Evolutionary conservation across 2,329 filamentous ascomycete genomes (phyloP), one percentile per base, ranked within the genome.

Genomic region (Cordyceps cateniannulata): DNA sequence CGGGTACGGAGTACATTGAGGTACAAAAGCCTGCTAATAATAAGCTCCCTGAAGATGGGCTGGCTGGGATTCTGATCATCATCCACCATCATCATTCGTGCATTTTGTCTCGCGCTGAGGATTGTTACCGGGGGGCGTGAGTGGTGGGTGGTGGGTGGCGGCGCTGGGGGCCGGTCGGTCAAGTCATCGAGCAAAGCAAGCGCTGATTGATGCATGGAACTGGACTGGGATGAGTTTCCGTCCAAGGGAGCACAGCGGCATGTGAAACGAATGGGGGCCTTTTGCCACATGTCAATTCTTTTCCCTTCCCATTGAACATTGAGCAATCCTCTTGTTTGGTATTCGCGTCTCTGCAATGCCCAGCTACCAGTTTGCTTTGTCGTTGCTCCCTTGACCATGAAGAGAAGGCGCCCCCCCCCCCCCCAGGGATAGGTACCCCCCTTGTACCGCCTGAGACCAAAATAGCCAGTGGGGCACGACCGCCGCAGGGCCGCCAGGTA

Each of bases 381-480:
- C 42, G 5, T 42, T n/a, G 16, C 5, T 4, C 8, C 40, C 40
- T n/a, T n/a, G 3, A 10, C 14, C 14, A 10, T 38, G 5, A 12
- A 12, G 35, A 16, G n/a, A n/a, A n/a, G n/a, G n/a, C n/a, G n/a
- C n/a, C n/a, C n/a, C n/a, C n/a, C n/a, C n/a, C n/a, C n/a, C n/a
- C n/a, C n/a, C n/a, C 42, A n/a, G 2, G 42, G 18, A 20, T n/a
- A 20, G 8, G 42, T 22, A 44, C 29, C 52, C 38, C 18, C 38
- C 14, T 25, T 12, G 40, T 50, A 58, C 35, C 54, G 9, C 38
- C 29, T 47, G 55, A 40, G 44, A 38, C 55, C 55, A 40, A 58
- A 58, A 58, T 58, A 47, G 44, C 44, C 20, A 29, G 55, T 58
- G 55, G 55, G 55, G 45, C 53, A 8, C n/a, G n/a, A n/a, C 18